phyloP scores from a whole-genome alignment of 352 stramenopile genomes.

The Pythium plurisporium region DNA sequence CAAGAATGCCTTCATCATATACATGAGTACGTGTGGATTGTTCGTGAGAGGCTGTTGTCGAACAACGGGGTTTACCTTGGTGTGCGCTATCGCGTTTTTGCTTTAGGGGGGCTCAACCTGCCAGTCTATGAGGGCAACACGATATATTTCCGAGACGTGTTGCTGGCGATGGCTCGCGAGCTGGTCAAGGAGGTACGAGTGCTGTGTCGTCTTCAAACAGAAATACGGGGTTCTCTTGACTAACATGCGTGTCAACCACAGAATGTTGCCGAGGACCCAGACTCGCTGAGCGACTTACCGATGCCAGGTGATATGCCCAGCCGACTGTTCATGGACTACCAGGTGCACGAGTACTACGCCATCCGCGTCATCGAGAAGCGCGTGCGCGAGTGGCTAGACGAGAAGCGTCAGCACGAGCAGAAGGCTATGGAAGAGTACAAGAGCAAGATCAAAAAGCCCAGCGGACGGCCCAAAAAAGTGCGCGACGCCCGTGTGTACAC shows the following conservation, averaged over 20 bases:
- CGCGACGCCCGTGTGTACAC: conserved; percentile 74
- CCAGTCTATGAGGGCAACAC: conserved; percentile 78
- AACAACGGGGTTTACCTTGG: no score
- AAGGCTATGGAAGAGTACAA: conserved; percentile 81
- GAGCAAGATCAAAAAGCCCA: conserved; percentile 84
- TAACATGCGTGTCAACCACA: not conserved
- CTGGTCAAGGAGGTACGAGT: conserved; percentile 71
- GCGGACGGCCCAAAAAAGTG: conserved; percentile 65
- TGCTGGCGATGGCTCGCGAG: conserved; percentile 72
- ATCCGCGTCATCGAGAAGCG: conserved; percentile 52
- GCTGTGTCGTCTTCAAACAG: no score
- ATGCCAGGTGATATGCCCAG: conserved; percentile 29
- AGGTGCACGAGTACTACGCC: conserved; percentile 66
- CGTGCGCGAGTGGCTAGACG: conserved; percentile 55
- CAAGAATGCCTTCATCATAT: conserved; percentile 47
- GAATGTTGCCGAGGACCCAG: conserved; percentile 28
- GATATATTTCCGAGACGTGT: conserved; percentile 86
- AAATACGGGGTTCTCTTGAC: no score
- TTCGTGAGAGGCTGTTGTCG: not conserved
- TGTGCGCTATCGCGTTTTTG: no score
- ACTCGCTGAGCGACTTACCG: conserved; percentile 41
- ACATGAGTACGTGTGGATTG: conserved; percentile 41
- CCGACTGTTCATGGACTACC: conserved; percentile 50
- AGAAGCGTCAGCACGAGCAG: conserved; percentile 65
- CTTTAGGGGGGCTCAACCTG: conserved; percentile 43